These are phyloP conservation scores for Fusarium annulatum DNA, from an alignment of 2,329 filamentous ascomycete species.

Conservation along the genomic window DNA sequence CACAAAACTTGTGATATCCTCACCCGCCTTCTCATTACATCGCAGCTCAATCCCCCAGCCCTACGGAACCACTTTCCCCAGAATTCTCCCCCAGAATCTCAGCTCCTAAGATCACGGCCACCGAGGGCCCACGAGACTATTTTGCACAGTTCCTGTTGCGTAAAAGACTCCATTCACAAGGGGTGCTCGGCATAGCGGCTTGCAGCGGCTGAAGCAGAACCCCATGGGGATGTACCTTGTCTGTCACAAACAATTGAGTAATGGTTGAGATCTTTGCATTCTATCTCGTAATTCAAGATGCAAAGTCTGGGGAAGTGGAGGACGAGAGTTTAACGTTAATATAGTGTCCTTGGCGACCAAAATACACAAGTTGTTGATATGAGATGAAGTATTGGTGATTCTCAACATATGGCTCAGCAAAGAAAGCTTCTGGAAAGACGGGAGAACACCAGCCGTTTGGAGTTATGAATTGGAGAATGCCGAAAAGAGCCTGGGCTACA, in stretches of 20 bases:
- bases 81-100: not conserved
- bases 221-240: conserved; percentile 30
- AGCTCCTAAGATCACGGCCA: conserved; percentile 1
- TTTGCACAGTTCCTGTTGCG: not conserved
- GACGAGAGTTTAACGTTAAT: not conserved
- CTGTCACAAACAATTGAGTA: conserved; percentile 25
- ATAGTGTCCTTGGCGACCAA: not conserved
- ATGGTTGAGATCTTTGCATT: conserved; percentile 20
- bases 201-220: conserved; percentile 25
- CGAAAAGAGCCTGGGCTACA: not conserved
- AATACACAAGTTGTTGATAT: not conserved
- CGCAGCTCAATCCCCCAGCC: conserved; percentile 7
- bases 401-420: not conserved
- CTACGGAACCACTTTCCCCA: conserved; percentile 13
- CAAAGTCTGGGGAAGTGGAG: conserved; percentile 34
- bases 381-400: not conserved
- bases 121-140: conserved; percentile 26
- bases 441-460: conserved; percentile 3
- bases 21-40: not conserved
- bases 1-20: not conserved
- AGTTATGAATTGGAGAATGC: conserved; percentile 10
- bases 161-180: conserved; percentile 1
- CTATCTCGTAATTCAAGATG: conserved; percentile 26
- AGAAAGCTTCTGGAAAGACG: conserved; percentile 16
- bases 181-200: conserved; percentile 20